A percentile compares a stretch with the other conserved stretches of the same genome.
Conservation (phyloP, 129 eudicot species). For the Logfia minima region DNA sequence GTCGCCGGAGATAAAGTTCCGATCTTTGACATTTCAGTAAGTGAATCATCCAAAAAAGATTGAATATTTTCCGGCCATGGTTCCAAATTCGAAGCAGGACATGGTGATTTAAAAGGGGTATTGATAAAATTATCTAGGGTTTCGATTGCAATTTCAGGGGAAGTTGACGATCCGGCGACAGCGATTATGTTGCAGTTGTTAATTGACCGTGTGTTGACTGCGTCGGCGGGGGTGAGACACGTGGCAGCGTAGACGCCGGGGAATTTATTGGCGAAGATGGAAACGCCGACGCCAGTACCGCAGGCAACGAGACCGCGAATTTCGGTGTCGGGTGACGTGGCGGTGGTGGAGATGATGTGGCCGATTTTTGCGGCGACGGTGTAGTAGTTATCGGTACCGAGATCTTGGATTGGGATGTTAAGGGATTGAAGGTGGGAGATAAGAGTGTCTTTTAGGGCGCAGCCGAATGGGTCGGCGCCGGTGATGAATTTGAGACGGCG, state of each 20-base stretch:
- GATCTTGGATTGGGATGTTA: constrained; percentile 67
- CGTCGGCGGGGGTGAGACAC: constrained; percentile 66
- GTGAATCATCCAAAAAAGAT: constrained; percentile 51
- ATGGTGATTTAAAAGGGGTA: constrained; percentile 73
- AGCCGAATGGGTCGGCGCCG: constrained; percentile 82
- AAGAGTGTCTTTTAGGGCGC: constrained; percentile 62
- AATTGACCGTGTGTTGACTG: constrained; percentile 73
- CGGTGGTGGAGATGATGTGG: constrained; percentile 52
- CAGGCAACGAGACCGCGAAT: constrained; percentile 85
- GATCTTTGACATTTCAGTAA: constrained; percentile 59
- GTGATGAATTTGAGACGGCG: constrained; percentile 67
- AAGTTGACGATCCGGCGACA: constrained; percentile 61
- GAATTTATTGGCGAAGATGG: constrained; percentile 84
- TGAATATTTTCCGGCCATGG: constrained; percentile 72
- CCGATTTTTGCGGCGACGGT: constrained; percentile 72
- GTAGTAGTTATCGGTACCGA: constrained; percentile 83
- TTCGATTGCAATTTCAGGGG: constrained; percentile 54
- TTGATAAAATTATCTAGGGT: constrained; percentile 55
- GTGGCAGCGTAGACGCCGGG: constrained; percentile 92
- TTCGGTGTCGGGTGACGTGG: constrained; percentile 24
- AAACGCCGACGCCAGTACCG: constrained; percentile 89
- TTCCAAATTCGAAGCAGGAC: constrained; percentile 66
- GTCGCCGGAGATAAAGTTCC: background rate
- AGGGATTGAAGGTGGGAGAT: constrained; percentile 67
- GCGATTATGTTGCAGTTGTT: constrained; percentile 83